Base-by-base conservation (phyloP, 164 flowering plant species). In the Aristolochia contorta region DNA sequence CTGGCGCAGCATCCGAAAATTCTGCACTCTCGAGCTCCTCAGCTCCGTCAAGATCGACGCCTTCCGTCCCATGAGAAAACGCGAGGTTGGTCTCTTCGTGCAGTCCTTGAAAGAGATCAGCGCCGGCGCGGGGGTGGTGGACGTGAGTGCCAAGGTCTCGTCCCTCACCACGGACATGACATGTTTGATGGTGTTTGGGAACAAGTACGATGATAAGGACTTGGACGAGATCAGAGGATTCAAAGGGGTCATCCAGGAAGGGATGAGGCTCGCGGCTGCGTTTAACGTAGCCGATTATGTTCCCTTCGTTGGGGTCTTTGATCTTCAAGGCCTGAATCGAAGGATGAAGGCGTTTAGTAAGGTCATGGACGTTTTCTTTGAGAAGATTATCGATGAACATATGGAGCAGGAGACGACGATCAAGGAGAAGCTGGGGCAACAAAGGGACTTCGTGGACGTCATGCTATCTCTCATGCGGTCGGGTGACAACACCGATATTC, bases 281-380 rank as follows among this genome's bases (percentile, higher is more conserved):
- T 69, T 73, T 20, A 84, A 80, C 57, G 19, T 84, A 2, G 79
- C 74, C 18, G 83, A 84, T 59, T 79, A 65, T n/a, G 75, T 84
- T 6, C 66, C 66, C 6, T 63, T n/a, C 43, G 43, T 46, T 25
- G 52, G 59, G 22, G 54, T 18, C 24, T 18, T 63, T 4, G 66
- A 63, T 41, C 50, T 63, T 18, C 66, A 63, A 46, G 66, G 66
- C 0, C 43, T 63, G 19, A 14, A 12, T 3, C 53, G 66, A 12
- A 51, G 66, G 16, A 45, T 56, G 45, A 30, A 45, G 43, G 60
- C 54, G 5, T 14, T 55, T 13, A 27, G 24, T 24, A 45, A 55
- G 25, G 54, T 54, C 9, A 27, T 55, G 9, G 66, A 63, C 20
- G 60, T 54, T 16, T 63, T 63, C 54, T 63, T 63, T 56, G 66